Base-by-base conservation (phyloP, 2,329 filamentous ascomycete species). In the Samsoniella hepiali region DNA sequence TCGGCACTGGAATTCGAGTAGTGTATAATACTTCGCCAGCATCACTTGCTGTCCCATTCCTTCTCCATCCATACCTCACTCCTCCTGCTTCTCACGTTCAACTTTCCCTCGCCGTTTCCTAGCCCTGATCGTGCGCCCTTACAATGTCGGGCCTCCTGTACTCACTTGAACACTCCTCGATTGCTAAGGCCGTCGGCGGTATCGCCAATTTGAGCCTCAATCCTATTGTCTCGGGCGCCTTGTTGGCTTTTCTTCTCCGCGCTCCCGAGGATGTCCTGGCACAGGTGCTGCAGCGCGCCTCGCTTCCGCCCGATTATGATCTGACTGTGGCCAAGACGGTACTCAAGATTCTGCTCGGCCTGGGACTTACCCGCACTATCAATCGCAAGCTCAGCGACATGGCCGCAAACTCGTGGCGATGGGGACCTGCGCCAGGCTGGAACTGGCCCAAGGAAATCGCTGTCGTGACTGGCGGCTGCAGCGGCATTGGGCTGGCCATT, bases 381-480 rank as follows among this genome's bases (percentile, higher is more conserved):
- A 68, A 68, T 47, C 55, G 61, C 51, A 62, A 56, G 51, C 59
- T 68, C 17, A 66, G 56, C 66, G 27, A 51, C 36, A 53, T 62
- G 17, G 67, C 67, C 13, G 58, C 62, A 7, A 67, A 65, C 59
- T 51, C 61, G 22, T 67, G 66, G 65, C 42, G 64, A 9, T n/a
- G 66, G 47, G 58, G 51, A 0, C 36, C 61, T 0, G 29, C 51
- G 8, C 54, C 44, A 2, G 56, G 57, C 44, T 68, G 73, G 74
- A 11, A 64, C 58, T 68, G 65, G 67, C 44, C 57, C 9, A 44
- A 49, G 6, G 67, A 68, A 66, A 65, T 91, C 47, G 85, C 88
- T 2, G 78, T 91, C 47, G 81, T 92, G n/a, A 91, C 89, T 0
- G 89, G 90, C 15, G 89, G 89, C 9, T 85, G 85, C 53, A 84